Evolutionary conservation across 257 asterid genomes (phyloP).

Genomic region (Fraxinus cuspidata): DNA sequence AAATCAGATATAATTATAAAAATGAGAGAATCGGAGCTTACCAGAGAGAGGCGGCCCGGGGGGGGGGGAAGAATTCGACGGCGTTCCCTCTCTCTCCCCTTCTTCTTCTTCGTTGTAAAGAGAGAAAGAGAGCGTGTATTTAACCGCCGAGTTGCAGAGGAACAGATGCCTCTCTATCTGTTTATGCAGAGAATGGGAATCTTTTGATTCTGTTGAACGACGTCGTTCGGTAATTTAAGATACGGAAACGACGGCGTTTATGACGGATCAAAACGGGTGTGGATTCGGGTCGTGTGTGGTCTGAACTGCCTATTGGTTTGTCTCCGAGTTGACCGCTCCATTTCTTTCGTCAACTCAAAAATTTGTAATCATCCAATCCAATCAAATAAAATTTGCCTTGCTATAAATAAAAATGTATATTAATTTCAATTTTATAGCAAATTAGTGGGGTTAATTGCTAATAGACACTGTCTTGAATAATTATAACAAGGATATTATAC

Average conservation of each 20-base stretch:
- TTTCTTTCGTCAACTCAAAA: constrained; percentile 16
- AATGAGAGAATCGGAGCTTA: constrained; percentile 36
- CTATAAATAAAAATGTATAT: too few species aligned
- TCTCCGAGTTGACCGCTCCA: constrained; percentile 22
- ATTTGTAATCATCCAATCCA: background rate
- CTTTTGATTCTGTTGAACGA: constrained; percentile 23
- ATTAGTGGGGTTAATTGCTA: too few species aligned
- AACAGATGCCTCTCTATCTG: constrained; percentile 25
- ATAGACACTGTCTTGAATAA: too few species aligned
- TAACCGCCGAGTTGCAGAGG: constrained; percentile 38
- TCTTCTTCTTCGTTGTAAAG: constrained; percentile 34
- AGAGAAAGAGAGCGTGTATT: constrained; percentile 29
- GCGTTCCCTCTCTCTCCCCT: constrained; percentile 23
- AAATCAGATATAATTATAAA: constrained; percentile 29
- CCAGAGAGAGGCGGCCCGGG: constrained; percentile 32
- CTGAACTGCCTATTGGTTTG: constrained; percentile 31
- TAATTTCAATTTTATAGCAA: too few species aligned
- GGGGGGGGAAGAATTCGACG: constrained; percentile 27
- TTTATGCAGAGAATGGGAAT: constrained; percentile 22
- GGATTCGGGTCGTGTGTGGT: constrained; percentile 20
- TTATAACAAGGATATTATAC: too few species aligned
- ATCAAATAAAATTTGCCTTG: too few species aligned
- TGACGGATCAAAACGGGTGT: background rate
- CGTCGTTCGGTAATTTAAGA: constrained; percentile 25
- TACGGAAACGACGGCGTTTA: constrained; percentile 16